Conservation (phyloP, 1,139 yeast species). For the Taiozyma onychis region DNA sequence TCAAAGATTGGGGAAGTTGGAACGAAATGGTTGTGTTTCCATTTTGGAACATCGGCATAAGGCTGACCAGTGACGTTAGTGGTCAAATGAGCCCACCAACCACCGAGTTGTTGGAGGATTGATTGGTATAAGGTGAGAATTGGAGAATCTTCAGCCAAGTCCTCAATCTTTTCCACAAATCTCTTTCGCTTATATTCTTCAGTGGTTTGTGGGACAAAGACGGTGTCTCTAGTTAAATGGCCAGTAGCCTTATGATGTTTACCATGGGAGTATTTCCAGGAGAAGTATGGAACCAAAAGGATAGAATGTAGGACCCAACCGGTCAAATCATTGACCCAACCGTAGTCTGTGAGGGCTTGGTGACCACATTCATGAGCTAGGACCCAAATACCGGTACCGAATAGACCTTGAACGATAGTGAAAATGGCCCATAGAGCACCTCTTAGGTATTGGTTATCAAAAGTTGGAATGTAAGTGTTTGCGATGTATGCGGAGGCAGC, state of each 20-base stretch:
- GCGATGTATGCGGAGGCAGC: conserved; percentile 47
- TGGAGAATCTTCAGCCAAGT: conserved; percentile 71
- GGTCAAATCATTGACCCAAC: conserved; percentile 61
- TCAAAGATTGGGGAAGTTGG: conserved; percentile 75
- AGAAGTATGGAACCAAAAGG: conserved; percentile 75
- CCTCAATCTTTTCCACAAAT: conserved; percentile 40
- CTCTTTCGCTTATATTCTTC: conserved; percentile 43
- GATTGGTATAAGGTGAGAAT: conserved; percentile 49
- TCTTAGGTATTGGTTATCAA: conserved; percentile 41
- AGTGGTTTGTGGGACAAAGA: conserved; percentile 67
- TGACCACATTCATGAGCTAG: conserved; percentile 92
- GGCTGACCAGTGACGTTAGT: conserved; percentile 77
- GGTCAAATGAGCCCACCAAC: conserved; percentile 62
- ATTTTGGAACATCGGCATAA: conserved; percentile 46
- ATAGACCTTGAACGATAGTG: conserved; percentile 53
- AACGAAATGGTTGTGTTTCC: conserved; percentile 56
- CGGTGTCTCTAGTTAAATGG: conserved; percentile 76
- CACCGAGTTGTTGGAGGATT: conserved; percentile 68
- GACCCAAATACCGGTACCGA: conserved; percentile 80
- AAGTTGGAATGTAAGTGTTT: conserved; percentile 45
- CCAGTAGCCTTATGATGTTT: conserved; percentile 90
- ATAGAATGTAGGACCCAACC: conserved; percentile 84
- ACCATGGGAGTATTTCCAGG: conserved; percentile 79
- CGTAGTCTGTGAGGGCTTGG: conserved; percentile 73
- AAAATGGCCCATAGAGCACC: conserved; percentile 55